Conservation (phyloP, 1,284 basidiomycete genomes). For the Fistulina hepatica region DNA sequence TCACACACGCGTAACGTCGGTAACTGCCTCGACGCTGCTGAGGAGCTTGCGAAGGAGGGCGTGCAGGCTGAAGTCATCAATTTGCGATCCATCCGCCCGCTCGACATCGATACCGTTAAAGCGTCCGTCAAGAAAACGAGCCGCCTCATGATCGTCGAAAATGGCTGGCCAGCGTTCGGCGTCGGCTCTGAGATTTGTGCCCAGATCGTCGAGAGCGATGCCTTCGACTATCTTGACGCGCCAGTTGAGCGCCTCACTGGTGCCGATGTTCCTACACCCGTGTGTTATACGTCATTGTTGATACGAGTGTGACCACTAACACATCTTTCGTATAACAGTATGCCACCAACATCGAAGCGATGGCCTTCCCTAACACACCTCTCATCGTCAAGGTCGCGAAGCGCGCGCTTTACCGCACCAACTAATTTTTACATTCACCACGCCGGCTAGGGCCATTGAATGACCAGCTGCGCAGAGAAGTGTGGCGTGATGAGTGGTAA, state of each 20-base stretch:
- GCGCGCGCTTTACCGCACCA: slow-evolving; percentile 82
- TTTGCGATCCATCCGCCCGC: slow-evolving; percentile 87
- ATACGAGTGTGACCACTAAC: slow-evolving; percentile 5
- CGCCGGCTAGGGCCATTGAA: too few species aligned
- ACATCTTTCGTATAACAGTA: slow-evolving; percentile 44
- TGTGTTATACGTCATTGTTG: slow-evolving; percentile 32
- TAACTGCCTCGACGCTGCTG: slow-evolving; percentile 87
- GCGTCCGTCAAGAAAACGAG: slow-evolving; percentile 98
- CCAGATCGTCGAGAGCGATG: slow-evolving; percentile 91
- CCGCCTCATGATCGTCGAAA: slow-evolving; percentile 89
- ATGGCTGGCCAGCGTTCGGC: slow-evolving; percentile 97
- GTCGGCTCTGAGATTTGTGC: slow-evolving; percentile 98
- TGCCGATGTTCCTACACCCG: slow-evolving; percentile 93
- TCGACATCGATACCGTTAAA: slow-evolving; percentile 96
- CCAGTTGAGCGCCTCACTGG: slow-evolving; percentile 97
- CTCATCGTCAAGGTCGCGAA: slow-evolving; percentile 86
- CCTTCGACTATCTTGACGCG: slow-evolving; percentile 95
- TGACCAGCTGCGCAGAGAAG: too few species aligned
- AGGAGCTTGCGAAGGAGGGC: slow-evolving; percentile 88
- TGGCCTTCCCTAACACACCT: slow-evolving; percentile 86
- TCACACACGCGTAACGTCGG: slow-evolving; percentile 97
- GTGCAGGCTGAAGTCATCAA: slow-evolving; percentile 99
- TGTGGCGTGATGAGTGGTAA: too few species aligned
- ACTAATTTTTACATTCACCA: too few species aligned
- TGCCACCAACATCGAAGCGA: slow-evolving; percentile 76